phyloP scores from a whole-genome alignment of 1,139 yeast species.

The Suhomyces yuchorum region DNA sequence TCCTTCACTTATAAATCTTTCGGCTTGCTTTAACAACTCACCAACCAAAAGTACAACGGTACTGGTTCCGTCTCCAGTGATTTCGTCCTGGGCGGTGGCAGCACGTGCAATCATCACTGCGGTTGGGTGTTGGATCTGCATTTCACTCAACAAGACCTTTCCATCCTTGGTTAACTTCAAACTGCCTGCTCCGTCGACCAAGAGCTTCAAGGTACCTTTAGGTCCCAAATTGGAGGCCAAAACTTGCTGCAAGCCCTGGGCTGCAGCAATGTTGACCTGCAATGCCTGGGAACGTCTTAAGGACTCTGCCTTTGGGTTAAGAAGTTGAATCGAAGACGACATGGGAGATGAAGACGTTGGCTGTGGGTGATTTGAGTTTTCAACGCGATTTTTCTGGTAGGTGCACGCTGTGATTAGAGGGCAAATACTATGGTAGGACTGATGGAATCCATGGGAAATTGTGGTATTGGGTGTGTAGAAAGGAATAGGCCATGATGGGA shows the following conservation, averaged over 20 bases:
- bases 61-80: constrained; percentile 99
- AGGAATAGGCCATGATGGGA: too few species aligned
- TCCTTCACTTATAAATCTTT: constrained; percentile 88
- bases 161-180: constrained; percentile 97
- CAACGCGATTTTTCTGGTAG: constrained; percentile 14
- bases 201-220: constrained; percentile 92
- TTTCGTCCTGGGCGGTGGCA: constrained; percentile 98
- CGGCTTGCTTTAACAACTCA: constrained; percentile 91
- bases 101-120: constrained; percentile 99
- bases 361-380: constrained; percentile 9
- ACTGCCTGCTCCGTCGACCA: constrained; percentile 96
- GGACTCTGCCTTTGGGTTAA: constrained; percentile 97
- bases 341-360: constrained; percentile 52
- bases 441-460: background rate
- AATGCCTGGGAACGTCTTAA: constrained; percentile 92
- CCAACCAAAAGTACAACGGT: constrained; percentile 94
- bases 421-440: background rate
- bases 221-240: constrained; percentile 93
- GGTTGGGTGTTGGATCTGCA: constrained; percentile 99
- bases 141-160: constrained; percentile 86
- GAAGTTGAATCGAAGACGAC: constrained; percentile 75
- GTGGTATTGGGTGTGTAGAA: too few species aligned
- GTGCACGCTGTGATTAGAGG: constrained; percentile 3
- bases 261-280: constrained; percentile 93
- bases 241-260: constrained; percentile 94